Percentiles rank a stretch among this genome's conserved stretches.
These are phyloP conservation scores for Pyrrhoderma noxium DNA, from an alignment of 1,284 basidiomycete genomes.

Conservation along the genomic window DNA sequence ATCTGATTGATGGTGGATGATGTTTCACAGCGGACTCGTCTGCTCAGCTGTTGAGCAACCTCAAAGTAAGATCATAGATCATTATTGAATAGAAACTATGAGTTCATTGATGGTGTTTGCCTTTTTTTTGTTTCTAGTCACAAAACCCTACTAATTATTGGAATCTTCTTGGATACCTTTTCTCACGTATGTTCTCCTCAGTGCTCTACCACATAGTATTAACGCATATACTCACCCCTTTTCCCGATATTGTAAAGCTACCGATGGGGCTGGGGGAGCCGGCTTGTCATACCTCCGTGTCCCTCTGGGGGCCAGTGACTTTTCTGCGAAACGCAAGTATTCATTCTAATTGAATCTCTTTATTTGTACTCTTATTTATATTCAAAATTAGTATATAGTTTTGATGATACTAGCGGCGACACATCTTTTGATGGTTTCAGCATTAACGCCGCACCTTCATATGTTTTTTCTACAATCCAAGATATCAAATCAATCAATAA, in stretches of 20 bases:
- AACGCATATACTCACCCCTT: neutral
- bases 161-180: conserved; percentile 38
- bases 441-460: conserved; percentile 39
- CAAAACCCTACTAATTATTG: conserved; percentile 40
- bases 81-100: neutral
- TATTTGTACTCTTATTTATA: neutral
- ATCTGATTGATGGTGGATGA: neutral
- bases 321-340: conserved; percentile 37
- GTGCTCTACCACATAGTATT: neutral
- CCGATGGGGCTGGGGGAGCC: conserved; percentile 41
- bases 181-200: conserved; percentile 29
- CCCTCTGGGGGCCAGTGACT: conserved; percentile 48
- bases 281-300: conserved; percentile 46
- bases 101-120: neutral
- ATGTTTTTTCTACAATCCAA: conserved; percentile 42
- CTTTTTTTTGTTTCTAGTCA: conserved; percentile 23
- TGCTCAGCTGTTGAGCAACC: conserved; percentile 38
- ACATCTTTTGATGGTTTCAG: conserved; percentile 41
- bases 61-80: conserved; percentile 34
- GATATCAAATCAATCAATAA: conserved; percentile 43
- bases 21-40: conserved; percentile 41
- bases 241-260: conserved; percentile 27
- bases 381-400: conserved; percentile 35
- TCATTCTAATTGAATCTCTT: neutral
- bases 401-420: conserved; percentile 42